Evolutionary conservation across 306 rosid genomes (phyloP), one percentile per base, ranked within the genome.

Genomic region (Fragaria nilgerrensis): DNA sequence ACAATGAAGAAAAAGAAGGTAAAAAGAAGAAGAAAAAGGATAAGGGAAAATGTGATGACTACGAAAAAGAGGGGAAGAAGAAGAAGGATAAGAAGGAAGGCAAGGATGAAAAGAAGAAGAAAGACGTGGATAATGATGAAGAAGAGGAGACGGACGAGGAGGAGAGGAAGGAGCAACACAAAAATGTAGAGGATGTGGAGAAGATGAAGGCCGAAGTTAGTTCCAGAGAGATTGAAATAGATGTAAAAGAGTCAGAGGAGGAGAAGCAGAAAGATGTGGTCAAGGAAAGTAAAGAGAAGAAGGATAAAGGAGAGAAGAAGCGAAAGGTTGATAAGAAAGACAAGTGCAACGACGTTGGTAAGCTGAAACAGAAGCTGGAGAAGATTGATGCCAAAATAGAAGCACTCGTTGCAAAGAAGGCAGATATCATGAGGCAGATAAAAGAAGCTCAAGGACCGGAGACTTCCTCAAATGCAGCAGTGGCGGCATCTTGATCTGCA

Each of bases 321-420:
- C 78, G 86, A 58, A 88, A 88, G 79, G 76, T 48, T 29, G 84
- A 73, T 7, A 88, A 66, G 58, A 84, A 82, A 63, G 86, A 74
- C 48, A 89, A 86, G 68, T 65, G 25, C 77, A 87, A 76, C 43
- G 90, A 89, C 78, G 29, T 68, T 43, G 85, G 84, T 58, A 81
- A 75, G 58, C 82, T 93, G 68, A 90, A 86, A 69, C 91, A 80
- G 70, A 89, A 89, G 77, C 84, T 90, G 56, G 96, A 84, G 80
- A 83, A 90, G 74, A 7, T 90, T 15, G 77, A 89, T 63, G 81
- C 7, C 19, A 86, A 93, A 83, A 63, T 90, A 76, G 89, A 90
- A 44, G 82, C 86, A 62, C 90, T 89, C 2, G 73, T 76, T 10
- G 85, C 75, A 27, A 81, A 69, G 9, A 90, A 89, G 80, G 87